Evolutionary conservation across 306 rosid species (phyloP).

Genomic region (Erythrophleum fordii): DNA sequence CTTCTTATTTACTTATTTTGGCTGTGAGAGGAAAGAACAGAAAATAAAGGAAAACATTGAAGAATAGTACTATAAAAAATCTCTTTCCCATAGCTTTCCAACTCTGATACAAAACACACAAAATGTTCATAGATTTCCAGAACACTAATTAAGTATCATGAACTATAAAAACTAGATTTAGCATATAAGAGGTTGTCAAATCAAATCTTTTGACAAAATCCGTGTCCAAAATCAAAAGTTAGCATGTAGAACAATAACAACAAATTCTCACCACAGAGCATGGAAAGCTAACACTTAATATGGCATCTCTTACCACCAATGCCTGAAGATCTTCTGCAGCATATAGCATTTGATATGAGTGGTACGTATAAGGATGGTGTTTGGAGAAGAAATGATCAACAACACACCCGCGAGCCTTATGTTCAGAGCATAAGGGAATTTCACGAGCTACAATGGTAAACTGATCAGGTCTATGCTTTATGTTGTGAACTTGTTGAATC

Average conservation of each 20-base stretch:
- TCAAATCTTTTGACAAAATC: background rate
- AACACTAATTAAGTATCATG: background rate
- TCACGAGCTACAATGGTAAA: slow-evolving; percentile 79
- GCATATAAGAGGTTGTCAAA: slow-evolving; percentile 4
- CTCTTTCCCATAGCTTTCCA: background rate
- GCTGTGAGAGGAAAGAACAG: background rate
- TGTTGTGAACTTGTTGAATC: slow-evolving; percentile 61
- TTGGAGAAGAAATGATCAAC: slow-evolving; percentile 81
- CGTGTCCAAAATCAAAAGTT: slow-evolving; percentile 17
- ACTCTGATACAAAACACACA: background rate
- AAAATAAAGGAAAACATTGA: background rate
- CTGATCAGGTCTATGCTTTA: slow-evolving; percentile 74
- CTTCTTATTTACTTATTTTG: background rate
- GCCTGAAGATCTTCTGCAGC: slow-evolving; percentile 60
- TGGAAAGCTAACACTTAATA: background rate
- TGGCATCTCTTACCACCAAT: slow-evolving; percentile 58
- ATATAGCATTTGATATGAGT: slow-evolving; percentile 71
- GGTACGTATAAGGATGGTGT: slow-evolving; percentile 64
- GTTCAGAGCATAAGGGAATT: slow-evolving; percentile 79
- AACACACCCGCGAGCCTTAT: slow-evolving; percentile 64
- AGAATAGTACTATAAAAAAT: background rate
- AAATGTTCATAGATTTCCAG: background rate
- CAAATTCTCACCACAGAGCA: background rate
- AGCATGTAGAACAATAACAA: slow-evolving; percentile 1
- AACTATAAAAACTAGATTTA: background rate